Evolutionary conservation across 176 grass and related monocot genomes (phyloP).

Genomic region (Avena sativa): DNA sequence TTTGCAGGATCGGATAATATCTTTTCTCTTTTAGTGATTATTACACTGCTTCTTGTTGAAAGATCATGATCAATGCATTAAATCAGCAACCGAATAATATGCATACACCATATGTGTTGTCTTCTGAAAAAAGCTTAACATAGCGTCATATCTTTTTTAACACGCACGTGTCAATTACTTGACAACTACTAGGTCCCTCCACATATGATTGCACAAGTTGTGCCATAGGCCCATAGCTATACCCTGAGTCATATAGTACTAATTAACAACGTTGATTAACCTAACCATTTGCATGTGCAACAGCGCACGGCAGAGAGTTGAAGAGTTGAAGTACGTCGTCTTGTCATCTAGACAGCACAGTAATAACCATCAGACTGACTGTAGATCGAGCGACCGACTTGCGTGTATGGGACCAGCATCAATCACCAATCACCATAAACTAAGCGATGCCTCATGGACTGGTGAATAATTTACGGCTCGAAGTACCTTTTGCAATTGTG

Average conservation of each 20-base stretch:
- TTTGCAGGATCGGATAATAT: neutral
- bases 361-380: neutral
- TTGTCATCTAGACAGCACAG: neutral
- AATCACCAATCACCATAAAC: too few species aligned
- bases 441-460: too few species aligned
- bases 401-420: neutral
- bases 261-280: neutral
- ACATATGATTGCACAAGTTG: slow-evolving; percentile 5
- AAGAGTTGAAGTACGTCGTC: neutral
- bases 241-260: neutral
- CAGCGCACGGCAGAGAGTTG: neutral
- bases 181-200: neutral
- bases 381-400: neutral
- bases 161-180: neutral
- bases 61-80: neutral
- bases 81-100: neutral
- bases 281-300: neutral
- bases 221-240: neutral
- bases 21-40: neutral
- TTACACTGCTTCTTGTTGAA: neutral
- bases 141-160: neutral
- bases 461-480: too few species aligned
- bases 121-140: neutral
- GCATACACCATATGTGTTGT: neutral
- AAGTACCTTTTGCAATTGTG: neutral